Conservation (phyloP, 768 basidiomycete species). For the Termitomyces sp. region DNA sequence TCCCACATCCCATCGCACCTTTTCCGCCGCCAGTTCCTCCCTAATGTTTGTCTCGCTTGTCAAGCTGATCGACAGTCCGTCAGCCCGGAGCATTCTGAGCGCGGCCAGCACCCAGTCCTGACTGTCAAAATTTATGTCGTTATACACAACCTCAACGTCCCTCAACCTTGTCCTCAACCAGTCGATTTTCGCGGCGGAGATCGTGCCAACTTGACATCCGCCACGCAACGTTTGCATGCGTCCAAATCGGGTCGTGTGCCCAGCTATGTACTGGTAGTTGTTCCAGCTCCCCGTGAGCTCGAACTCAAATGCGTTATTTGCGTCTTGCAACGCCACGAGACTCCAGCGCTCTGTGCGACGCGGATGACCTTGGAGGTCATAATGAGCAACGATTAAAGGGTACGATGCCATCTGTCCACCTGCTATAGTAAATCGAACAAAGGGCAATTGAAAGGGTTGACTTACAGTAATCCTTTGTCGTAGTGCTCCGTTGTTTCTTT, state of each 20-base stretch:
- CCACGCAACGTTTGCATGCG: conserved; percentile 15
- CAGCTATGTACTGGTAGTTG: conserved; percentile 17
- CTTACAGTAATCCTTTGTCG: neutral
- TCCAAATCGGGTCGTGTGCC: conserved; percentile 8
- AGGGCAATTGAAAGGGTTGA: neutral
- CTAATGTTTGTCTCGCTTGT: conserved; percentile 12
- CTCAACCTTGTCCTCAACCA: conserved; percentile 17
- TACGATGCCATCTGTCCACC: conserved; percentile 8
- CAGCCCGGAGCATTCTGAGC: conserved; percentile 17
- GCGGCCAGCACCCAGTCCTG: conserved; percentile 23
- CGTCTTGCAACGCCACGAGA: conserved; percentile 16
- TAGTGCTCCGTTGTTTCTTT: neutral
- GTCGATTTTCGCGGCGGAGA: conserved; percentile 12
- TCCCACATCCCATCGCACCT: conserved; percentile 19
- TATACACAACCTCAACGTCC: conserved; percentile 15
- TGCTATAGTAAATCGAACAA: neutral
- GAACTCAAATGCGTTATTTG: conserved; percentile 15
- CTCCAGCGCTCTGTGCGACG: conserved; percentile 24
- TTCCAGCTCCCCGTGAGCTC: conserved; percentile 20
- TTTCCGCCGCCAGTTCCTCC: conserved; percentile 13
- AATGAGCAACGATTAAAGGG: conserved; percentile 22
- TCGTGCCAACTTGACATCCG: conserved; percentile 20
- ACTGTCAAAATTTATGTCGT: conserved; percentile 19
- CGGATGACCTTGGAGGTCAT: conserved; percentile 18
- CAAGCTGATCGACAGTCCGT: conserved; percentile 13